These are phyloP conservation scores for Ogataea dorogensis DNA, from an alignment of 805 yeast genomes.

Conservation along the genomic window DNA sequence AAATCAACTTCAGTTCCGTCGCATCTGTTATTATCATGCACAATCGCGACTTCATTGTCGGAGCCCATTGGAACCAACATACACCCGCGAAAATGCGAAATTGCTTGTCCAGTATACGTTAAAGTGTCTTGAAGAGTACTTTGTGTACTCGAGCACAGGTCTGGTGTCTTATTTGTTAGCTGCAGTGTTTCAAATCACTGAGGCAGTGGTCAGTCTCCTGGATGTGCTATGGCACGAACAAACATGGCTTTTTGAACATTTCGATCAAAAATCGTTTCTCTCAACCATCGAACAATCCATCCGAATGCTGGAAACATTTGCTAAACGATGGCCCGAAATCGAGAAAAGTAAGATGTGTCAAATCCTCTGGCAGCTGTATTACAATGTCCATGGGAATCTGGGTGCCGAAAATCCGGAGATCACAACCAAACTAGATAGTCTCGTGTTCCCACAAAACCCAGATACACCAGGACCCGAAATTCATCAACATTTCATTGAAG, in stretches of 20 bases:
- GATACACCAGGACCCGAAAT: not conserved
- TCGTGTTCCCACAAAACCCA: not conserved
- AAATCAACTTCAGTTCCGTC: constrained; percentile 15
- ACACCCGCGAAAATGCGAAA: constrained; percentile 10
- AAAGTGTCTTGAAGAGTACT: constrained; percentile 13
- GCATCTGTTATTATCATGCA: constrained; percentile 11
- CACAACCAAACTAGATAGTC: not conserved
- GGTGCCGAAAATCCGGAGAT: not conserved
- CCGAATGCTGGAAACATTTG: constrained; percentile 10
- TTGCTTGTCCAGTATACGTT: constrained; percentile 2
- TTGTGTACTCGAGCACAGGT: constrained; percentile 12
- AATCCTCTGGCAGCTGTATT: not conserved
- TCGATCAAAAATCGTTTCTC: constrained; percentile 9
- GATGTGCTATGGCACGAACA: constrained; percentile 18
- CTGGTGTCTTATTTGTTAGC: constrained; percentile 15
- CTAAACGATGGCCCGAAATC: constrained; percentile 20
- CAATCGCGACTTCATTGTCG: constrained; percentile 13
- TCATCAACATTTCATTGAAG: not conserved
- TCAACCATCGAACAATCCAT: constrained; percentile 11
- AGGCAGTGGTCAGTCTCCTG: constrained; percentile 12
- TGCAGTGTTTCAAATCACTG: constrained; percentile 15
- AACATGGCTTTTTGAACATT: constrained; percentile 13
- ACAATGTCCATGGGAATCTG: not conserved
- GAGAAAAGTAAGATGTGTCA: constrained; percentile 1
- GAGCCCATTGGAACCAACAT: constrained; percentile 12